Conservation (phyloP, 139 green algal genomes). For the Dunaliella primolecta region DNA sequence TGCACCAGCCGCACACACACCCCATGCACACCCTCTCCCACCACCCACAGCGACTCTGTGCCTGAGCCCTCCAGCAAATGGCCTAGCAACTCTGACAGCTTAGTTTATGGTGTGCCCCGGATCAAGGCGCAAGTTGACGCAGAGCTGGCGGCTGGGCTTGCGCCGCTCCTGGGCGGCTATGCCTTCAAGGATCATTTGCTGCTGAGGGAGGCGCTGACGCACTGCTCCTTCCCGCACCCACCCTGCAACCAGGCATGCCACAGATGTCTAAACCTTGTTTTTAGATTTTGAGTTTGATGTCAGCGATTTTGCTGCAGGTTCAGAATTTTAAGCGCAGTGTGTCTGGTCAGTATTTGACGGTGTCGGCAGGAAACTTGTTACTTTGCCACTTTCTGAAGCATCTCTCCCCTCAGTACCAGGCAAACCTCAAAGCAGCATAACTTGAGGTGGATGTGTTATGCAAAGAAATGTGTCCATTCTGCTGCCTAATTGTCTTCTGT, state of each 20-base stretch:
- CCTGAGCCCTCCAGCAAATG: not conserved
- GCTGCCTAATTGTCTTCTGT: no score
- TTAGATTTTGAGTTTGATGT: not conserved
- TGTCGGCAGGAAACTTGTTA: no score
- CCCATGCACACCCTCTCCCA: not conserved
- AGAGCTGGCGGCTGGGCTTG: not conserved
- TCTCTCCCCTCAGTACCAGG: no score
- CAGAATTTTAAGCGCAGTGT: no score
- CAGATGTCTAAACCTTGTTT: no score
- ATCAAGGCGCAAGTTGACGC: not conserved
- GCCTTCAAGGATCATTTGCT: constrained; percentile 1
- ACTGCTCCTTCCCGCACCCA: constrained; percentile 15
- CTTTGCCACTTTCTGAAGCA: no score
- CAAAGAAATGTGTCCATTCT: no score
- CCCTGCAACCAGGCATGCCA: constrained; percentile 23
- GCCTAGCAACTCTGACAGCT: not conserved
- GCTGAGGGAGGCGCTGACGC: constrained; percentile 16
- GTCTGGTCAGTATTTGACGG: no score
- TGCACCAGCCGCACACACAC: not conserved
- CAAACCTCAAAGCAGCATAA: no score
- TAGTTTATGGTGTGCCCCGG: no score
- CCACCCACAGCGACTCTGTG: not conserved
- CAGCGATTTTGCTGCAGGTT: not conserved
- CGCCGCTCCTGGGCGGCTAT: constrained; percentile 16
- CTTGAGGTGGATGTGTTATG: no score